Evolutionary conservation across 805 yeast species (phyloP).

Genomic region (Wickerhamiella sorbophila): DNA sequence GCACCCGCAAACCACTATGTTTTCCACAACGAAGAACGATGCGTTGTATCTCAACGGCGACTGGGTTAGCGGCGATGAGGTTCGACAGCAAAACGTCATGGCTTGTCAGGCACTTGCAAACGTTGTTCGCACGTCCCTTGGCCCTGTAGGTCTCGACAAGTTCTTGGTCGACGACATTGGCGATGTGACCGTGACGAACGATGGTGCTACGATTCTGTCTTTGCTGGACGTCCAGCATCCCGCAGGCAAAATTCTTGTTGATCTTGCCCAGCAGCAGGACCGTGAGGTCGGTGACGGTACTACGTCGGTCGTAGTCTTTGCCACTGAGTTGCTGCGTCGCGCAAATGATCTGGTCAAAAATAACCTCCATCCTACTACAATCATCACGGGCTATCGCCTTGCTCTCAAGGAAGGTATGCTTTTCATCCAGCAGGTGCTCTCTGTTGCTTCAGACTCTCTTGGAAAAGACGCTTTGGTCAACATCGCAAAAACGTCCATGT

Average conservation of each 20-base stretch:
- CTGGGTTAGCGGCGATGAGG: conserved; percentile 88
- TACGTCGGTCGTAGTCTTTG: conserved; percentile 91
- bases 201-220: conserved; percentile 91
- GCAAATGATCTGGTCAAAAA: conserved; percentile 89
- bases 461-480: conserved; percentile 74
- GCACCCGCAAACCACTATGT: conserved; percentile 7
- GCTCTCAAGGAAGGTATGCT: conserved; percentile 84
- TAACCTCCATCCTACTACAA: conserved; percentile 94
- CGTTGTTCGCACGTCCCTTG: conserved; percentile 79
- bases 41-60: conserved; percentile 93
- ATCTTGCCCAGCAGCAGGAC: conserved; percentile 96
- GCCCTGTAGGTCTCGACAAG: conserved; percentile 97
- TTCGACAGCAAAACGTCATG: conserved; percentile 82
- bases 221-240: conserved; percentile 96
- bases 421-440: conserved; percentile 71
- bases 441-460: conserved; percentile 61
- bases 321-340: conserved; percentile 78
- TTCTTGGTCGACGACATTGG: conserved; percentile 99
- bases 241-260: conserved; percentile 93
- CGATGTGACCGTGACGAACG: conserved; percentile 96
- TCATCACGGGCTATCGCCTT: conserved; percentile 88
- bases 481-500: conserved; percentile 95
- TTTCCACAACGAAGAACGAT: conserved; percentile 29
- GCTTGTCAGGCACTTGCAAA: conserved; percentile 84
- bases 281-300: conserved; percentile 98